Percentiles rank a stretch among this genome's conserved stretches.
Evolutionary conservation across 192 early-diverging fungal species (phyloP).

Genomic region (Coemansia sp.): DNA sequence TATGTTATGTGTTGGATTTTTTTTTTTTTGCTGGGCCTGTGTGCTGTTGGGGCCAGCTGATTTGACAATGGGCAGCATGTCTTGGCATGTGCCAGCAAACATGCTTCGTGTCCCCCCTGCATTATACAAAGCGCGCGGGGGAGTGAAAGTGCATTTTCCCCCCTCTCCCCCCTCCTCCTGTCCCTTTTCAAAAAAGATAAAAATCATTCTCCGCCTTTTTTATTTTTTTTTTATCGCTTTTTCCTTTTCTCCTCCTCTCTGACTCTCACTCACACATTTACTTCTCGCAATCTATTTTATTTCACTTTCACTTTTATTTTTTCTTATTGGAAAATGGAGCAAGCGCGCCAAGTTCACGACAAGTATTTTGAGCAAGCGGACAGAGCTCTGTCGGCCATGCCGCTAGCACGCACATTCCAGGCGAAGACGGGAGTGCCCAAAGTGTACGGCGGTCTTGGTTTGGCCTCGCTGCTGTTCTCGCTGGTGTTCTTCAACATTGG

Average conservation of each 20-base stretch:
- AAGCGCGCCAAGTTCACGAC: slow-evolving; percentile 44
- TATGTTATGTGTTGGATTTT: not conserved
- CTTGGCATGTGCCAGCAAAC: no score
- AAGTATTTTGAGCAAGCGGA: slow-evolving; percentile 59
- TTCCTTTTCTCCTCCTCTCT: not conserved
- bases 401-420: slow-evolving; percentile 71
- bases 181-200: no score
- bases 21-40: no score
- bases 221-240: not conserved
- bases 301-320: not conserved
- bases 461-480: slow-evolving; percentile 61
- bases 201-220: not conserved
- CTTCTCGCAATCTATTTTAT: not conserved
- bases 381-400: slow-evolving; percentile 71
- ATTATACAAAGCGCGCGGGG: no score
- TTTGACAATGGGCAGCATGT: no score
- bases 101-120: no score
- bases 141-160: no score
- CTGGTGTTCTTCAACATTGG: slow-evolving; percentile 93
- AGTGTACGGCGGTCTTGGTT: slow-evolving; percentile 77
- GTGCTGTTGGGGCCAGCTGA: no score
- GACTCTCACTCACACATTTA: not conserved
- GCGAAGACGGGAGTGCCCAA: slow-evolving; percentile 83
- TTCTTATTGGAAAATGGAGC: slow-evolving; percentile 30
- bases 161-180: no score